phyloP scores from a whole-genome alignment of 164 flowering plant species.

The Tinospora cordifolia region DNA sequence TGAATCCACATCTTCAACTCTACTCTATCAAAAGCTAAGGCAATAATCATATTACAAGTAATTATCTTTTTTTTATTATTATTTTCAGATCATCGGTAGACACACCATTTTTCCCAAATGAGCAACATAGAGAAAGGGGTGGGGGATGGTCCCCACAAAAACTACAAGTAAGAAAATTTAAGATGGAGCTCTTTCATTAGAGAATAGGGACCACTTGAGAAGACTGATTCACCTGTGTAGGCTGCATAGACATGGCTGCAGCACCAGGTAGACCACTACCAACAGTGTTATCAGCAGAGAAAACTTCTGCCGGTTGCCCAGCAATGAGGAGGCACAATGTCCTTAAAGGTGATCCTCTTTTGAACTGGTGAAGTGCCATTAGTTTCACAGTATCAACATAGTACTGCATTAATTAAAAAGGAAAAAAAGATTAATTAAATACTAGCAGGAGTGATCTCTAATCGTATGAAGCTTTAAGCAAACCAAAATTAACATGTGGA shows the following conservation, averaged over 20 bases:
- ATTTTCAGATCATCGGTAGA: too few species aligned
- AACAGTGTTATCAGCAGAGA: conserved; percentile 32
- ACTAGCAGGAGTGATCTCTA: neutral
- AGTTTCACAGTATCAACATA: conserved; percentile 82
- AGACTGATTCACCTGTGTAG: conserved; percentile 46
- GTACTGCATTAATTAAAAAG: conserved; percentile 45
- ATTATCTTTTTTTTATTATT: too few species aligned
- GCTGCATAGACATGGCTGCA: conserved; percentile 36
- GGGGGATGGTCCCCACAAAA: too few species aligned
- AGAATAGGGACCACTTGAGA: neutral
- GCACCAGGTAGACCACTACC: conserved; percentile 23
- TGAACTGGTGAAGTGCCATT: conserved; percentile 79
- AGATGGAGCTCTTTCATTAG: neutral
- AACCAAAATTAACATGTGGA: neutral
- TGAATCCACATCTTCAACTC: too few species aligned
- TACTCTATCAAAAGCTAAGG: too few species aligned
- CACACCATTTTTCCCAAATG: neutral
- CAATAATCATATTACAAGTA: too few species aligned
- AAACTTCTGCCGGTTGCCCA: conserved; percentile 89
- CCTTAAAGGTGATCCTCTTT: conserved; percentile 84
- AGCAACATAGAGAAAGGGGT: neutral
- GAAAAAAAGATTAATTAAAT: neutral
- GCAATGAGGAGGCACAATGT: conserved; percentile 89
- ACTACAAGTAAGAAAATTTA: neutral
- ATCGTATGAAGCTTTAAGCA: neutral